Evolutionary conservation across 306 rosid species (phyloP), one percentile per base, ranked within the genome.

Genomic region (Herpetospermum pedunculosum): DNA sequence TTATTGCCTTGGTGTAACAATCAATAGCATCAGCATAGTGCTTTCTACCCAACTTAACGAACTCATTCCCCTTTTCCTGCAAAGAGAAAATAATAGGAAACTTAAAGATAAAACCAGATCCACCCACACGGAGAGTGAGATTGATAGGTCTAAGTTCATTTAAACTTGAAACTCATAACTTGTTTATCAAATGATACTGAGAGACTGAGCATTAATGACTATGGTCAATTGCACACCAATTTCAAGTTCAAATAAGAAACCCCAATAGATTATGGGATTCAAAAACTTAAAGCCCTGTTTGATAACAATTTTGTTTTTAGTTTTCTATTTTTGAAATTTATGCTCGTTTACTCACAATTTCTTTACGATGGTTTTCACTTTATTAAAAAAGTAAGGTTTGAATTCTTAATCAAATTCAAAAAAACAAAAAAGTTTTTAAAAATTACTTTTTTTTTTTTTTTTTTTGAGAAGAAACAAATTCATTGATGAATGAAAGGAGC

Each of bases 11-110:
- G 0, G 95, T 88, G 90, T 91, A 94, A 78, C 95, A 91, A 57
- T 89, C 96, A 76, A 91, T 77, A 75, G 99, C 99, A 79, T 89
- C 95, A 67, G 91, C 60, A 75, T 91, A 94, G 64, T 94, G 91
- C 47, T 81, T 88, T 83, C 85, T 94, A 44, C 99, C 99, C 88
- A 80, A 85, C 75, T 83, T 91, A 54, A 89, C 89, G 75, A 70
- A 87, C 77, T 89, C 78, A 48, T 89, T 94, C 10, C 99, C 99
- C 85, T 94, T 86, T 77, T 94, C 98, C 97, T 91, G 83, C 73
- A 76, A 46, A 47, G 32, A 78, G 75, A 81, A 49, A 30, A 75
- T 4, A 21, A 75, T 75, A 15, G 52, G 25, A 2, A 62, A 59
- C 41, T 57, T 25, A 7, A 23, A 54, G 21, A 37, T 19, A 26